A percentile compares a stretch with the other conserved stretches of the same genome.
Evolutionary conservation across 2,329 filamentous ascomycete species (phyloP).

Genomic region (Xylaria sp.): DNA sequence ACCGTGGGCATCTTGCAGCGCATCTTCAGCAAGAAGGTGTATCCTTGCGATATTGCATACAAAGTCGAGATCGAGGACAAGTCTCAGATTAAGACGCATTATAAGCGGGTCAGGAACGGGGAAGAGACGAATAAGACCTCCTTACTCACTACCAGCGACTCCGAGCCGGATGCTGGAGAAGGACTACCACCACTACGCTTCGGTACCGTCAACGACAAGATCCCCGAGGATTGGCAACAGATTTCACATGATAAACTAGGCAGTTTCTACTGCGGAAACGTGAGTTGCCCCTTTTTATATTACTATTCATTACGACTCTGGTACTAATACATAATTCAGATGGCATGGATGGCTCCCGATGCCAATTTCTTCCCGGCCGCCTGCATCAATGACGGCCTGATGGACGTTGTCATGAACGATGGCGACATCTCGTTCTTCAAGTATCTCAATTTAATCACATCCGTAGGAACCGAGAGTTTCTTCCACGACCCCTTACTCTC

Average conservation of each 20-base stretch:
- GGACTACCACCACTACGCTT: conserved; percentile 70
- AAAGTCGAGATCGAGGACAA: conserved; percentile 79
- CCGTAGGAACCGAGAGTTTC: conserved; percentile 66
- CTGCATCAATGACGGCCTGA: conserved; percentile 73
- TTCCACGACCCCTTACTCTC: conserved; percentile 74
- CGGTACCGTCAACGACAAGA: conserved; percentile 70
- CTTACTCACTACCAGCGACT: conserved; percentile 14
- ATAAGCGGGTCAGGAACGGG: conserved; percentile 43
- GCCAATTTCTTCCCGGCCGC: conserved; percentile 83
- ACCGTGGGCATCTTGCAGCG: conserved; percentile 77
- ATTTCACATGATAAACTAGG: conserved; percentile 72
- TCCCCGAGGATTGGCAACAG: conserved; percentile 73
- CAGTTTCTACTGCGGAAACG: conserved; percentile 91
- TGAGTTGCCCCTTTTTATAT: conserved; percentile 37
- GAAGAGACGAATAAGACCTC: conserved; percentile 11
- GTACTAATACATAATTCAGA: conserved; percentile 42
- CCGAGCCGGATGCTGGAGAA: conserved; percentile 32
- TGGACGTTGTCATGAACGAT: conserved; percentile 78
- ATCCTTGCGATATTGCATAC: conserved; percentile 83
- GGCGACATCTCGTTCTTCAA: conserved; percentile 65
- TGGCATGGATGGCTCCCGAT: conserved; percentile 85
- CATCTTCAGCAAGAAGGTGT: conserved; percentile 68
- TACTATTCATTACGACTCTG: not conserved
- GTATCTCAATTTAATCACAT: conserved; percentile 63
- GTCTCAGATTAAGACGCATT: conserved; percentile 65